Evolutionary conservation across 108 stramenopile genomes (phyloP), one percentile per base, ranked within the genome.

Genomic region (Fistulifera solaris): DNA sequence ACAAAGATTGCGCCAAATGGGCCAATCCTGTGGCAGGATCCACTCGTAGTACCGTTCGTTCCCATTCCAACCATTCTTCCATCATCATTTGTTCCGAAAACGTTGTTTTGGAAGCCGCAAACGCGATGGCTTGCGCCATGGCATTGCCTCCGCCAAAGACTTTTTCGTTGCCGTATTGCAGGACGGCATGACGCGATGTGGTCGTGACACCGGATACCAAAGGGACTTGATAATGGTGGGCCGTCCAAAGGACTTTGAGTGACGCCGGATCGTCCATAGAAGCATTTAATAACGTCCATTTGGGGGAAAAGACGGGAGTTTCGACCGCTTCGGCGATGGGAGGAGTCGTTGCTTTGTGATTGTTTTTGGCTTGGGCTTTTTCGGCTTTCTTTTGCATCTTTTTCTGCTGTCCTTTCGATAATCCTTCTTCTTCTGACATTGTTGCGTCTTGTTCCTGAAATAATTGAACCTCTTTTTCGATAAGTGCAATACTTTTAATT

Each of bases 31-130:
- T 7, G 56, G 2, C 26, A 16, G 22, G 28, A 16, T 23, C 42
- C 2, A 16, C 39, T 1, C 83, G 72, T 35, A 88, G 62, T 15
- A 55, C 51, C 12, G 68, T 68, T 26, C 87, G 71, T 54, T 93
- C 90, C 38, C 67, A 73, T 60, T 93, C 90, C 45, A 84, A 73
- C 84, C 84, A 87, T 42, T 93, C 87, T 54, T 93, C 90, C 38
- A 75, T 67, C 5, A 56, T 39, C 21, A 67, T 54, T 1, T 45
- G 40, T 26, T 55, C 54, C 27, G 61, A n/a, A 13, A 52, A 16
- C 16, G 51, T 28, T 13, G 3, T 4, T 5, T 27, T 27, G 6
- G 16, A 12, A 18, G 45, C 15, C 31, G 31, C 22, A 17, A 45
- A 17, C 5, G 16, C 21, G n/a, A 47, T 17, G 1, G 87, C 85